A percentile compares a stretch with the other conserved stretches of the same genome.
Evolutionary conservation across 352 stramenopile genomes (phyloP).

Genomic region (Phytophthora lateralis): DNA sequence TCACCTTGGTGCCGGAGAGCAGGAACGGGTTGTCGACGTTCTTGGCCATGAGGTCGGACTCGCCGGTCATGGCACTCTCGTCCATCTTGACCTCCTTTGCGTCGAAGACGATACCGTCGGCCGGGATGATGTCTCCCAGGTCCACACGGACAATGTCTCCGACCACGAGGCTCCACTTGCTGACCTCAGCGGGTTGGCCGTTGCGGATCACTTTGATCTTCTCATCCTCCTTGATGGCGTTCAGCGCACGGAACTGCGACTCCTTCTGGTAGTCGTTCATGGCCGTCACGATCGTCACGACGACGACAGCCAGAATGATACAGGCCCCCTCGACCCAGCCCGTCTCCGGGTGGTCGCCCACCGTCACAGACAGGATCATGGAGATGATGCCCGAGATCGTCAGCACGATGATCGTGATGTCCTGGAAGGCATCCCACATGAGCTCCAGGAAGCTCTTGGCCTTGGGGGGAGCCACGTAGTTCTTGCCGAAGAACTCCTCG

Average conservation of each 20-base stretch:
- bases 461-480: conserved; percentile 62
- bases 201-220: conserved; percentile 84
- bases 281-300: conserved; percentile 89
- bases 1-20: conserved; percentile 92
- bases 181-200: conserved; percentile 56
- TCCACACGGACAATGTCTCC: conserved; percentile 87
- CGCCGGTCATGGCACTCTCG: conserved; percentile 90
- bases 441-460: conserved; percentile 73
- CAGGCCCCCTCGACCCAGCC: conserved; percentile 90
- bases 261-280: conserved; percentile 93
- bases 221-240: conserved; percentile 78
- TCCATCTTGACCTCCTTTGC: conserved; percentile 89
- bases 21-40: conserved; percentile 82
- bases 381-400: conserved; percentile 85
- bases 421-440: conserved; percentile 91
- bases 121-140: conserved; percentile 90
- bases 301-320: conserved; percentile 89
- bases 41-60: conserved; percentile 89
- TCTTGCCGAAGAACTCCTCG: conserved; percentile 60
- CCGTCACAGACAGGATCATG: conserved; percentile 65
- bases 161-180: conserved; percentile 86
- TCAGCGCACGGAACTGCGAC: conserved; percentile 85
- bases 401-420: conserved; percentile 91
- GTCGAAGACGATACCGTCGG: conserved; percentile 88
- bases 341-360: conserved; percentile 58